These are phyloP conservation scores for Ambrosia trifida DNA, from an alignment of 129 eudicot genomes.

Conservation along the genomic window DNA sequence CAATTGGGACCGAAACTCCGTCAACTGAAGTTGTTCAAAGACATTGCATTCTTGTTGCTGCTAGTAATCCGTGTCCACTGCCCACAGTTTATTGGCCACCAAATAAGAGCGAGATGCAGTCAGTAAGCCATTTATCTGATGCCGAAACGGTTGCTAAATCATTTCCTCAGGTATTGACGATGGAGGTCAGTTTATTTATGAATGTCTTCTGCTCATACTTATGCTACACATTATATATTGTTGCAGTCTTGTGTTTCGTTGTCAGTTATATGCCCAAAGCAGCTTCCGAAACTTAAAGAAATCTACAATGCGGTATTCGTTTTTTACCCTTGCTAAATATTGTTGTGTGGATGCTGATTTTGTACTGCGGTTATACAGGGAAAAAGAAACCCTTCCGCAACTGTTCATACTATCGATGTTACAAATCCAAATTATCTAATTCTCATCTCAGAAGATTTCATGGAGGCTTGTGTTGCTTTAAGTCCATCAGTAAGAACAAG, in stretches of 20 bases:
- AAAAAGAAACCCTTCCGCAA: conserved; percentile 52
- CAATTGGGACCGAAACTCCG: conserved; percentile 1
- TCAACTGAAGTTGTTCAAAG: not conserved
- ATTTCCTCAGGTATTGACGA: conserved; percentile 20
- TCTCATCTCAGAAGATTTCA: conserved; percentile 60
- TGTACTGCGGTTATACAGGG: conserved; percentile 41
- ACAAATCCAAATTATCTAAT: conserved; percentile 61
- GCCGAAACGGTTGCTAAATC: conserved; percentile 12
- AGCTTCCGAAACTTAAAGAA: conserved; percentile 22
- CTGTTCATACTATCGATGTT: conserved; percentile 53
- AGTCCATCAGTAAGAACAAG: conserved; percentile 50
- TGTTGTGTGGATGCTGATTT: not conserved
- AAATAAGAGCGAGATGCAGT: not conserved
- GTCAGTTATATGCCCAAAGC: conserved; percentile 29
- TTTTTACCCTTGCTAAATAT: not conserved
- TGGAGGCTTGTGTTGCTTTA: conserved; percentile 66
- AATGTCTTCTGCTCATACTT: not conserved
- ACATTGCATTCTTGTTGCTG: conserved; percentile 35
- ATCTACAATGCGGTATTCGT: conserved; percentile 17
- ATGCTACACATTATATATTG: not conserved
- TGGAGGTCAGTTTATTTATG: not conserved
- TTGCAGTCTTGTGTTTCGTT: conserved; percentile 27
- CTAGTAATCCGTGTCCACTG: conserved; percentile 22
- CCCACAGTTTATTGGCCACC: conserved; percentile 11
- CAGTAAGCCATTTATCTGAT: not conserved